phyloP scores from a whole-genome alignment of 148 eudicot genomes.

The Arctostaphylos glauca region DNA sequence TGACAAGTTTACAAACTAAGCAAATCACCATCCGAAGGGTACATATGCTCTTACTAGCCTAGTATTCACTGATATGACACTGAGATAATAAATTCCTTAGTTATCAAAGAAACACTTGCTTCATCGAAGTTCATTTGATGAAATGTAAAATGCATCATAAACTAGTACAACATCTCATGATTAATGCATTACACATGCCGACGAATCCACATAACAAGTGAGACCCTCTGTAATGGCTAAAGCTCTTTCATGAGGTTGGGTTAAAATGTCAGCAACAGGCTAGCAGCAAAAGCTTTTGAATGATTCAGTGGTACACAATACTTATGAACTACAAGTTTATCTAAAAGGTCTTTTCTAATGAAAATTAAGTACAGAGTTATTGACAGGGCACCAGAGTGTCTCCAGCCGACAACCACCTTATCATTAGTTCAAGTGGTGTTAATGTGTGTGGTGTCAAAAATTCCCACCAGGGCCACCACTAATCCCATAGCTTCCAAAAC shows the following conservation, averaged over 20 bases:
- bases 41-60: not conserved
- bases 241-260: not conserved
- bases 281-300: not conserved
- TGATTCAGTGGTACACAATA: not conserved
- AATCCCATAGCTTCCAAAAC: not conserved
- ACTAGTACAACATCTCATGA: not conserved
- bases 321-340: not conserved
- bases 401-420: not conserved
- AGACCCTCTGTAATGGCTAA: not conserved
- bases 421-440: not conserved
- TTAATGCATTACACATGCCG: not conserved
- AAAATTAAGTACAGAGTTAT: not conserved
- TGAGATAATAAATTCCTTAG: not conserved
- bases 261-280: not conserved
- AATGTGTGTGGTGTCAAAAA: not conserved
- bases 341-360: not conserved
- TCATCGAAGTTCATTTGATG: not conserved
- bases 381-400: not conserved
- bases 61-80: not conserved
- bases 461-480: not conserved
- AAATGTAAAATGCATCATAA: not conserved
- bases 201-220: conserved; percentile 2
- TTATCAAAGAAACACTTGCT: not conserved
- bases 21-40: not conserved
- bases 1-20: not conserved